Conservation (phyloP, 371 early-diverging fungal genomes). For the Phascolomyces articulosus region DNA sequence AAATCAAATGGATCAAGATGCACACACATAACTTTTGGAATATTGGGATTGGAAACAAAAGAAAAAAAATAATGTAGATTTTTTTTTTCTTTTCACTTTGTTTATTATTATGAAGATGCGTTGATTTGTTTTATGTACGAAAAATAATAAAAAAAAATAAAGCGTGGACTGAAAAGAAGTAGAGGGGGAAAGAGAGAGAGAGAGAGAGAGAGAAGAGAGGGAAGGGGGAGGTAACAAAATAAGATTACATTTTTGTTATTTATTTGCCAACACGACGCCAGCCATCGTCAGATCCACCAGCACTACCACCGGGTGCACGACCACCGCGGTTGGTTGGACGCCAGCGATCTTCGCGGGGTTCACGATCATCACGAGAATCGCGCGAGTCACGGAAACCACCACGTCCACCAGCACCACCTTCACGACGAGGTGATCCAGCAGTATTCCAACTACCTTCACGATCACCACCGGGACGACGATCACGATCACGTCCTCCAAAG, state of each 20-base stretch:
- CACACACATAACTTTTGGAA: too few relatives aligned
- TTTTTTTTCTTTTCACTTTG: too few relatives aligned
- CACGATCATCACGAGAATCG: background rate
- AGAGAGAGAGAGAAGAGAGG: too few relatives aligned
- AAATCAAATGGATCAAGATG: too few relatives aligned
- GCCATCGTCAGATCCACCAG: background rate
- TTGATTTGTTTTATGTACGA: too few relatives aligned
- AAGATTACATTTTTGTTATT: background rate
- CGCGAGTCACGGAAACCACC: slow-evolving; percentile 1
- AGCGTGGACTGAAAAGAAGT: too few relatives aligned
- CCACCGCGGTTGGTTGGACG: background rate
- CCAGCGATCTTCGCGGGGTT: background rate
- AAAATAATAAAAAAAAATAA: too few relatives aligned
- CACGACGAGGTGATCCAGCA: slow-evolving; percentile 8
- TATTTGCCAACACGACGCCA: background rate
- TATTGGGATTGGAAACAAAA: too few relatives aligned
- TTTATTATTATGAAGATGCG: too few relatives aligned
- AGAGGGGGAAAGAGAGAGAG: too few relatives aligned
- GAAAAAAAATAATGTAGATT: too few relatives aligned
- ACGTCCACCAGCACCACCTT: background rate
- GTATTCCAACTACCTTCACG: slow-evolving; percentile 7
- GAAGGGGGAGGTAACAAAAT: too few relatives aligned
- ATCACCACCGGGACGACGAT: slow-evolving; percentile 4
- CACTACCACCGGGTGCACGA: background rate
- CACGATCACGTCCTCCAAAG: slow-evolving; percentile 3